Conservation (phyloP, 345 rosid species). For the Aquilaria malaccensis region DNA sequence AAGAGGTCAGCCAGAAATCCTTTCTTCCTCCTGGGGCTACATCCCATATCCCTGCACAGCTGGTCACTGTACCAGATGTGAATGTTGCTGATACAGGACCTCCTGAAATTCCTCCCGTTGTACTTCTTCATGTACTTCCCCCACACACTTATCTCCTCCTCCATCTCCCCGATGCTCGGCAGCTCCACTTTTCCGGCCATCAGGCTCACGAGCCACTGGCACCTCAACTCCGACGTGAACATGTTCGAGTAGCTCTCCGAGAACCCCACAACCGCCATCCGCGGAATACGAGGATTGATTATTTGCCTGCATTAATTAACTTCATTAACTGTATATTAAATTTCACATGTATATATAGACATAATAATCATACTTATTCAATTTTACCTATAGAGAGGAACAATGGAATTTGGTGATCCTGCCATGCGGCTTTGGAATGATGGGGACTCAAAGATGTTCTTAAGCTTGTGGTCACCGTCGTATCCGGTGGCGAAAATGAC, state of each 20-base stretch:
- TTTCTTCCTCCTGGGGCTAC: slow-evolving; percentile 28
- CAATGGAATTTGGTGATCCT: slow-evolving; percentile 1
- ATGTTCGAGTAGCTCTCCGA: slow-evolving; percentile 14
- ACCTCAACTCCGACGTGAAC: slow-evolving; percentile 15
- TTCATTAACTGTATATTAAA: too few species aligned
- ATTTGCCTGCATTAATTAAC: slow-evolving; percentile 15
- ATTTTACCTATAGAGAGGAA: slow-evolving; percentile 20
- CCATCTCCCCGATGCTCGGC: slow-evolving; percentile 23
- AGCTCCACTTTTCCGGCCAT: slow-evolving; percentile 20
- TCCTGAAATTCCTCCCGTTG: slow-evolving; percentile 7
- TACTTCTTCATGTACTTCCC: slow-evolving; percentile 18
- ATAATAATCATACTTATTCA: not conserved
- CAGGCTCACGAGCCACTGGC: slow-evolving; percentile 19
- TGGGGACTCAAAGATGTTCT: slow-evolving; percentile 17
- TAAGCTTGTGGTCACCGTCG: slow-evolving; percentile 17
- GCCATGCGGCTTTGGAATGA: slow-evolving; percentile 13
- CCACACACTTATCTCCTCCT: slow-evolving; percentile 21
- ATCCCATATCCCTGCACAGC: slow-evolving; percentile 39
- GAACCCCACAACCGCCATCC: slow-evolving; percentile 19
- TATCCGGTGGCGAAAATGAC: slow-evolving; percentile 30
- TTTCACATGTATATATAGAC: not conserved
- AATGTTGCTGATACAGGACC: slow-evolving; percentile 17
- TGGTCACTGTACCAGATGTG: slow-evolving; percentile 28
- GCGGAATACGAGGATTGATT: slow-evolving; percentile 31
- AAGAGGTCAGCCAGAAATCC: slow-evolving; percentile 29